These are phyloP conservation scores for Hyparrhenia diplandra DNA, from an alignment of 176 grass and related monocot genomes.

Conservation along the genomic window DNA sequence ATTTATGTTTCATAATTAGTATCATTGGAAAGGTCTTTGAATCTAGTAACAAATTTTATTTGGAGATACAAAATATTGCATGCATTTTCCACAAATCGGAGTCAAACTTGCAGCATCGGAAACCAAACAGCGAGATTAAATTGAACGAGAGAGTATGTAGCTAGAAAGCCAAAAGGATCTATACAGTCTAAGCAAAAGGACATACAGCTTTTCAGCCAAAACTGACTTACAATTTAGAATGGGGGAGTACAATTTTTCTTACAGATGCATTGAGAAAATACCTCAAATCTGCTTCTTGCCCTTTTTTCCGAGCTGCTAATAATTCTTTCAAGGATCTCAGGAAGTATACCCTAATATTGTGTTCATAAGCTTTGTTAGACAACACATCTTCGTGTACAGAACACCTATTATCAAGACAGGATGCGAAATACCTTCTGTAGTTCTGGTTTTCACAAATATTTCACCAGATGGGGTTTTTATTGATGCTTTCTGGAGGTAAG, in stretches of 20 bases:
- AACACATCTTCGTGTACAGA: constrained; percentile 3
- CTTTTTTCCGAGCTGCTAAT: constrained; percentile 94
- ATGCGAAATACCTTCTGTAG: constrained; percentile 78
- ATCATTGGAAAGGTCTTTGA: no score
- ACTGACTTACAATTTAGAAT: neutral
- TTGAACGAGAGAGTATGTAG: no score
- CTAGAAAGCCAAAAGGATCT: neutral
- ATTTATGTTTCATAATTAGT: no score
- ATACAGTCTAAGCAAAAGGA: neutral
- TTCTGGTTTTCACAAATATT: constrained; percentile 92
- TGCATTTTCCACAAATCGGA: no score
- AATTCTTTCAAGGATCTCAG: constrained; percentile 98
- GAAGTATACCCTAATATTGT: constrained; percentile 86
- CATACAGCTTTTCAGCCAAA: neutral
- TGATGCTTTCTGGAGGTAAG: constrained; percentile 71
- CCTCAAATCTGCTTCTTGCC: constrained; percentile 99
- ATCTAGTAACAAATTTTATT: no score
- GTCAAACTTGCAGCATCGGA: no score
- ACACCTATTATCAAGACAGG: constrained; percentile 5
- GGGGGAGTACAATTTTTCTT: constrained; percentile 6
- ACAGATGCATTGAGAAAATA: constrained; percentile 27
- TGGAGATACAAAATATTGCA: no score
- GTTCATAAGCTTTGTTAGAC: constrained; percentile 15
- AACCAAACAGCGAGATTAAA: no score
- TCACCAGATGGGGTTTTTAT: constrained; percentile 96